Base-by-base conservation (phyloP, 2,329 filamentous ascomycete genomes). In the Exophiala lecanii-corni region DNA sequence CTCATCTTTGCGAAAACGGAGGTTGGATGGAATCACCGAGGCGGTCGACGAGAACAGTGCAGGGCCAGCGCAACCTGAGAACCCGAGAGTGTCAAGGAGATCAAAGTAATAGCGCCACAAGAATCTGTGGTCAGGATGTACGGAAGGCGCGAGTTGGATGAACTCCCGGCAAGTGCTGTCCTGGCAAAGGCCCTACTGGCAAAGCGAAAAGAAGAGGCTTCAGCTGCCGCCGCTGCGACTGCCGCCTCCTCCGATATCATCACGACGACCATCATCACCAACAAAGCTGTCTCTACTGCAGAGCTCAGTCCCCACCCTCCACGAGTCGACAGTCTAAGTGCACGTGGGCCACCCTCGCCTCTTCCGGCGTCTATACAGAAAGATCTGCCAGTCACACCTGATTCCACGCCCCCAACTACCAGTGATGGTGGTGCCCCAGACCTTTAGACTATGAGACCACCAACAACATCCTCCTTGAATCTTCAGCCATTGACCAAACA, bases 1-100 rank as follows among this genome's bases (percentile, higher is more conserved):
- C 36, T 89, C 85, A 60, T 94, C 88, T 4, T 71, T 89, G 53
- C 79, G 84, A 46, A 76, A 82, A 59, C 79, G 83, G 57, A 82
- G 86, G 54, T 71, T 97, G 56, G 84, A 91, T 69, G 91, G 94
- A 67, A 96, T 97, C 61, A 82, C 84, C n/a, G 92, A 97, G 66
- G 86, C 92, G 67, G 86, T 84, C 41, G 51, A 55, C 39, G 47
- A 53, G 18, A 35, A 19, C n/a, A 18, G 19, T 23, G 16, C 36
- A 12, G 18, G 26, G 5, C 25, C 18, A 30, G 32, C 17, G n/a
- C 32, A 40, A 2, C 32, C 41, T n/a, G 33, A 35, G 12, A n/a
- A 15, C 7, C 33, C 33, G 6, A 52, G 25, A 33, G 23, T 1
- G 45, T 41, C 19, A 45, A 18, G 13, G 32, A 23, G 13, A 15